phyloP scores from a whole-genome alignment of 176 grass and related monocot genomes.

The Avena sativa region DNA sequence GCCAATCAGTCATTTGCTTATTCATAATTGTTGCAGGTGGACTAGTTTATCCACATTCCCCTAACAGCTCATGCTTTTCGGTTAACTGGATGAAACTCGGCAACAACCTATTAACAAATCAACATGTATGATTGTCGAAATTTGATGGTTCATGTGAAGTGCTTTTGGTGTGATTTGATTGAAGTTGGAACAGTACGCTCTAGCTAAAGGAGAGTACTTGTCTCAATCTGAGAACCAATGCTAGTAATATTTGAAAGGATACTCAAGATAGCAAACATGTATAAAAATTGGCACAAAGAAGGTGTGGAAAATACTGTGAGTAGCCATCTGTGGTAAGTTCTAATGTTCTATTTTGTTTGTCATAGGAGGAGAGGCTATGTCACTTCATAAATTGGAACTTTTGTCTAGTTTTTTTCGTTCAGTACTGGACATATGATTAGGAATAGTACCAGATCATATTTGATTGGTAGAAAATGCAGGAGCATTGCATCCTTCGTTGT shows the following conservation, averaged over 20 bases:
- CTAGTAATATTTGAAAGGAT: too few species aligned
- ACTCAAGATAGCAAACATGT: too few species aligned
- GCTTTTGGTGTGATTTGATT: background rate
- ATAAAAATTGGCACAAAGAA: too few species aligned
- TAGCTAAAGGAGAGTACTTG: background rate
- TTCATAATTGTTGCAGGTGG: background rate
- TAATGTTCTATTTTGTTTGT: too few species aligned
- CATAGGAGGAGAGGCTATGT: too few species aligned
- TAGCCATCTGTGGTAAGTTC: too few species aligned
- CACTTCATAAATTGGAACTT: too few species aligned
- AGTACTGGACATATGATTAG: background rate
- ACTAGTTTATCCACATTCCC: background rate
- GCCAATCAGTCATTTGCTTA: background rate
- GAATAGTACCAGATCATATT: background rate
- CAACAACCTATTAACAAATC: background rate
- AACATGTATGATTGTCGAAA: background rate
- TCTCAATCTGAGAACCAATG: too few species aligned
- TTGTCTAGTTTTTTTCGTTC: too few species aligned
- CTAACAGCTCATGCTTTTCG: background rate
- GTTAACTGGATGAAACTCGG: background rate
- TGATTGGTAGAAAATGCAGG: background rate
- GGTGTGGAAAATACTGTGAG: too few species aligned
- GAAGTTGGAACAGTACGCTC: background rate
- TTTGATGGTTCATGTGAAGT: background rate
- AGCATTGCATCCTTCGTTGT: conserved; percentile 2